Percentiles rank a stretch among this genome's conserved stretches.
These are phyloP conservation scores for Piper longum DNA, from an alignment of 164 flowering plant species.

Conservation along the genomic window DNA sequence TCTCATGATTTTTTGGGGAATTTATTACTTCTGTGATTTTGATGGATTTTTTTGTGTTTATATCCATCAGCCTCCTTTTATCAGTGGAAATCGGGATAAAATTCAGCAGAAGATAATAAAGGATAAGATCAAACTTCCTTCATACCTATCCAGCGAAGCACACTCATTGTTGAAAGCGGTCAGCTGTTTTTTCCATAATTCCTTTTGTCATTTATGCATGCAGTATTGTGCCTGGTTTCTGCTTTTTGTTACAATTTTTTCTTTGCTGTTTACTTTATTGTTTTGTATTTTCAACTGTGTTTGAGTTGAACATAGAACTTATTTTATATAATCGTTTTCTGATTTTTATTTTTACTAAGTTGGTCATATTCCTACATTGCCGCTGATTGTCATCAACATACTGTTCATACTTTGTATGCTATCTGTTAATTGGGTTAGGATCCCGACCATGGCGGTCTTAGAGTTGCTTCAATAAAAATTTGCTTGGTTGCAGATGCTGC, in stretches of 20 bases:
- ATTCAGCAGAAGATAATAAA: constrained; percentile 78
- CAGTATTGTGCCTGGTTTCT: not conserved
- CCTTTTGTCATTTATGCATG: not conserved
- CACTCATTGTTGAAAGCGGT: constrained; percentile 88
- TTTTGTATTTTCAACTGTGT: not conserved
- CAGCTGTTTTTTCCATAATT: constrained; percentile 1
- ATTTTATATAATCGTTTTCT: too few relatives aligned
- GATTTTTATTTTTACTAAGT: too few relatives aligned
- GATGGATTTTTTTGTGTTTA: too few relatives aligned
- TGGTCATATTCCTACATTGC: too few relatives aligned
- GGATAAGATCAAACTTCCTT: constrained; percentile 79
- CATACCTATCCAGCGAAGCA: constrained; percentile 71
- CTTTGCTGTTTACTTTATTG: not conserved
- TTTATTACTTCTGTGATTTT: too few relatives aligned
- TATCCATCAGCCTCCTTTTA: constrained; percentile 58
- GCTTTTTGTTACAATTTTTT: not conserved
- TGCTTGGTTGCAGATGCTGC: constrained; percentile 38
- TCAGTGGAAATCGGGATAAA: constrained; percentile 45
- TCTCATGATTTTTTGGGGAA: too few relatives aligned
- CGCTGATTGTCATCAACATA: too few relatives aligned
- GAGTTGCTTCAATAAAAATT: not conserved
- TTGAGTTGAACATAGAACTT: not conserved
- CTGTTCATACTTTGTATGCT: too few relatives aligned
- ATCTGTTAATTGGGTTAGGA: too few relatives aligned
- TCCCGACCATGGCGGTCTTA: too few relatives aligned